Evolutionary conservation across 2,329 filamentous ascomycete species (phyloP).

Genomic region (Aspergillus luchuensis): DNA sequence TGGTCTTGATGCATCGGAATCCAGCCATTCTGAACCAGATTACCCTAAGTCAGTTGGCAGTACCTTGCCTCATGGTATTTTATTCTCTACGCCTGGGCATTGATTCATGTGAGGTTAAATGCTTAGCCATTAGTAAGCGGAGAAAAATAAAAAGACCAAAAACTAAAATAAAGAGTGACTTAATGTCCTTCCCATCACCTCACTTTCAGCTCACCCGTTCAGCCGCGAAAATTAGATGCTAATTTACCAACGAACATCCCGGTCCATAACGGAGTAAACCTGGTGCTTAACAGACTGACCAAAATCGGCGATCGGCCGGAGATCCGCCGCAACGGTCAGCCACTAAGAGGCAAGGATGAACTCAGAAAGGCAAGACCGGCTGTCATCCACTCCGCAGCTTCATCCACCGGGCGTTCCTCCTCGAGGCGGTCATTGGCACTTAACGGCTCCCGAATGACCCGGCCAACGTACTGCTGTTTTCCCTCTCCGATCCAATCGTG

Average conservation of each 20-base stretch:
- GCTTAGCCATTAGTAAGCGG: too few species aligned
- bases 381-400: not conserved
- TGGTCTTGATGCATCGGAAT: not conserved
- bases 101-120: too few species aligned
- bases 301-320: not conserved
- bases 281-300: not conserved
- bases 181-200: too few species aligned
- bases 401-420: constrained; percentile 1
- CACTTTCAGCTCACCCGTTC: too few species aligned
- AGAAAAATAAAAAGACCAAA: too few species aligned
- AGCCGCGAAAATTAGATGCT: not conserved
- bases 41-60: not conserved
- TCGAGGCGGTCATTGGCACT: constrained; percentile 17
- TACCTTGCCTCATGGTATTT: not conserved
- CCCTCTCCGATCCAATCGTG: constrained; percentile 3
- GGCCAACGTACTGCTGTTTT: constrained; percentile 7
- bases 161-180: too few species aligned
- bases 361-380: not conserved
- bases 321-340: constrained; percentile 4
- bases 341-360: not conserved
- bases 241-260: not conserved
- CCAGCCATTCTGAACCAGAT: not conserved
- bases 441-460: constrained; percentile 19
- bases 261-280: not conserved
- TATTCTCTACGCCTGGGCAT: too few species aligned